A percentile compares a stretch with the other conserved stretches of the same genome.
phyloP scores from a whole-genome alignment of 1,284 basidiomycete species.

The Anthracocystis setariae region DNA sequence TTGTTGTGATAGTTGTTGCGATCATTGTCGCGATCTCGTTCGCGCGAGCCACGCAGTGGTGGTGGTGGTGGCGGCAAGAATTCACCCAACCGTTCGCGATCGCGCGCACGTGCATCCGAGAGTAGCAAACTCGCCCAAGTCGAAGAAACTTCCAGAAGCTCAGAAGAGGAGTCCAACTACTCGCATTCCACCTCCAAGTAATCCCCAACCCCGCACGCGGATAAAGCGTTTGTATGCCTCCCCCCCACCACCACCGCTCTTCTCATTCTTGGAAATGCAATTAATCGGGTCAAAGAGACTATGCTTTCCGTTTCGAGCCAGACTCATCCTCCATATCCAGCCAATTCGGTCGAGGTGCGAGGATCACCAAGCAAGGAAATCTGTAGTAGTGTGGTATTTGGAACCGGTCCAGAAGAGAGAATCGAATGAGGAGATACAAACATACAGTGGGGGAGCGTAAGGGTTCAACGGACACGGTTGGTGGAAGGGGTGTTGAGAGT shows the following conservation, averaged over 20 bases:
- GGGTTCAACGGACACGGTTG: neutral
- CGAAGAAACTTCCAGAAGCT: constrained; percentile 47
- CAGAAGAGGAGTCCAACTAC: constrained; percentile 33
- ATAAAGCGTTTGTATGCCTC: too few relatives aligned
- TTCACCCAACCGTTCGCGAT: constrained; percentile 40
- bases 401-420: constrained; percentile 3
- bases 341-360: neutral
- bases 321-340: too few relatives aligned
- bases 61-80: constrained; percentile 45
- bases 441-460: constrained; percentile 3
- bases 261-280: too few relatives aligned
- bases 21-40: constrained; percentile 61
- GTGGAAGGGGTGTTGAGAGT: too few relatives aligned
- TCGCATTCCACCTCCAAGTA: constrained; percentile 1
- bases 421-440: neutral
- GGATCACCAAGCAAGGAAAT: neutral
- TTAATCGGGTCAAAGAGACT: too few relatives aligned
- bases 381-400: constrained; percentile 7
- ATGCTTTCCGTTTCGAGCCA: too few relatives aligned
- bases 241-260: too few relatives aligned
- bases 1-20: constrained; percentile 37
- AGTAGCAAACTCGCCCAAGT: constrained; percentile 52
- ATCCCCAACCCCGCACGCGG: too few relatives aligned
- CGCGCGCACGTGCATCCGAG: constrained; percentile 38
- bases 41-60: constrained; percentile 54